A percentile compares a stretch with the other conserved stretches of the same genome.
phyloP scores from a whole-genome alignment of 306 rosid genomes.

The Castanea sativa region DNA sequence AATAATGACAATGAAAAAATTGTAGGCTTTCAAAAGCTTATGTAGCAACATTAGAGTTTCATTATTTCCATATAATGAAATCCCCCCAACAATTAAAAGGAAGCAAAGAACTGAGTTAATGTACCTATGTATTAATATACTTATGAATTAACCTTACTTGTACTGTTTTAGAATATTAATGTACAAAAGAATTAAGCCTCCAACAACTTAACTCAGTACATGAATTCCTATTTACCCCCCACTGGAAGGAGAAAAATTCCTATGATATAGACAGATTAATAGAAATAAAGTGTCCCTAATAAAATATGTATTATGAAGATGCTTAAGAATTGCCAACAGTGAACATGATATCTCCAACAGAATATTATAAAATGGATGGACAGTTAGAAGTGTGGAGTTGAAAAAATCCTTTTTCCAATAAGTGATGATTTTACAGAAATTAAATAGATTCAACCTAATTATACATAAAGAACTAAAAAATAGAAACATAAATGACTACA shows the following conservation, averaged over 20 bases:
- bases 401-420: background rate
- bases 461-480: background rate
- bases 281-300: too few relatives aligned
- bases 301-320: background rate
- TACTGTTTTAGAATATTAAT: background rate
- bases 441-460: background rate
- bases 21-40: too few relatives aligned
- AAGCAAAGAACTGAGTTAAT: background rate
- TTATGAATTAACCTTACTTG: too few relatives aligned
- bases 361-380: background rate
- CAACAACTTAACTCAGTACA: background rate
- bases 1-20: too few relatives aligned
- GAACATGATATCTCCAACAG: background rate
- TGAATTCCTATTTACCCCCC: background rate
- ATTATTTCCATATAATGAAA: too few relatives aligned
- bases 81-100: too few relatives aligned
- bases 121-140: too few relatives aligned
- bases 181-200: background rate
- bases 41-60: too few relatives aligned
- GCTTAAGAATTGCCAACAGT: background rate
- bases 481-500: slow-evolving; percentile 1
- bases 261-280: background rate
- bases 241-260: background rate
- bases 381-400: background rate
- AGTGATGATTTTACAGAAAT: background rate